Percentiles rank a stretch among this genome's conserved stretches.
phyloP scores from a whole-genome alignment of 768 basidiomycete species.

The Sporobolomyces pararoseus region DNA sequence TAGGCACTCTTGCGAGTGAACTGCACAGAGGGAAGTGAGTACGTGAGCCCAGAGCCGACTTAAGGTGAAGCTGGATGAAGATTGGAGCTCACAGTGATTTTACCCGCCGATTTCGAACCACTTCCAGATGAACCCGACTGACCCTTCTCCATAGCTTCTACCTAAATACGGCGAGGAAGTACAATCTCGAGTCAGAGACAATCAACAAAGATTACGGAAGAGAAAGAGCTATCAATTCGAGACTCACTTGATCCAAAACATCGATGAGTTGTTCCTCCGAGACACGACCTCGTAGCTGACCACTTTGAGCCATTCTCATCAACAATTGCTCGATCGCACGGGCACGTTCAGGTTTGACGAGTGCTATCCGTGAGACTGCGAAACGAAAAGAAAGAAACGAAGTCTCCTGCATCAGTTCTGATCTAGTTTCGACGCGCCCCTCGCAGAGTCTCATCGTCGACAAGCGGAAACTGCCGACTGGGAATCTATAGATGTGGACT shows the following conservation, averaged over 20 bases:
- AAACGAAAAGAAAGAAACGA: not conserved
- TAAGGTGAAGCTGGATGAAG: not conserved
- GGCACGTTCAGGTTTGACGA: constrained; percentile 78
- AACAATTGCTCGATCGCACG: constrained; percentile 74
- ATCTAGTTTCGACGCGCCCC: no score
- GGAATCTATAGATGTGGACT: no score
- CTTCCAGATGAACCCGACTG: constrained; percentile 38
- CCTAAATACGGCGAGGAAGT: constrained; percentile 50
- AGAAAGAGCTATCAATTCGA: not conserved
- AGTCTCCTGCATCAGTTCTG: no score
- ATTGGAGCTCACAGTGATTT: constrained; percentile 51
- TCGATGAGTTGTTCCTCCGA: constrained; percentile 77
- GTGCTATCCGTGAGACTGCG: constrained; percentile 76
- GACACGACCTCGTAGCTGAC: constrained; percentile 72
- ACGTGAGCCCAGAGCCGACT: not conserved
- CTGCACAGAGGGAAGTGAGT: constrained; percentile 53
- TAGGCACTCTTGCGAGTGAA: constrained; percentile 60
- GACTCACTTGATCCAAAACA: constrained; percentile 71
- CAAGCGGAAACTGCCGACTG: no score
- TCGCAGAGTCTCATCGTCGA: no score
- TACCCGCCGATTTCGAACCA: constrained; percentile 50
- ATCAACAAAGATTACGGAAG: no score
- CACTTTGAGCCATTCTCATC: constrained; percentile 74
- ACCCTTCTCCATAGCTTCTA: constrained; percentile 56
- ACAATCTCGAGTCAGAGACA: no score